phyloP scores from a whole-genome alignment of 495 filamentous ascomycete genomes.

The Penicillium bialowiezense region DNA sequence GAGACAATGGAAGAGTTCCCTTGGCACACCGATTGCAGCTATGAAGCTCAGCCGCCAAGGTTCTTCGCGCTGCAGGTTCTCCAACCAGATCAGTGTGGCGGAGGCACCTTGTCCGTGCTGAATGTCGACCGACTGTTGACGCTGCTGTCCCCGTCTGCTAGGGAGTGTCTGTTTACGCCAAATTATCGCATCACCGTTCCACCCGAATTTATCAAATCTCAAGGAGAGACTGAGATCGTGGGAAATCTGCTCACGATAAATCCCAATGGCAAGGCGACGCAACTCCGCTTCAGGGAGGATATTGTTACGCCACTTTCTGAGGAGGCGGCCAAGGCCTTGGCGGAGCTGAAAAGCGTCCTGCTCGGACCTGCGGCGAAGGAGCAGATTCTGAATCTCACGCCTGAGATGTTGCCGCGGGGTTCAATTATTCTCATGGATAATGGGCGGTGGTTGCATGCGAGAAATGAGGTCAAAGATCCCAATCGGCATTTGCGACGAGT shows the following conservation, averaged over 20 bases:
- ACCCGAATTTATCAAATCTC: slow-evolving; percentile 31
- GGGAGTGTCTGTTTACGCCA: slow-evolving; percentile 13
- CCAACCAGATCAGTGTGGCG: slow-evolving; percentile 32
- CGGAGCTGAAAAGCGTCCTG: slow-evolving; percentile 22
- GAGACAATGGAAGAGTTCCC: slow-evolving; percentile 34
- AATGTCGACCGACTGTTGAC: slow-evolving; percentile 21
- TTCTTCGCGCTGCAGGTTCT: slow-evolving; percentile 42
- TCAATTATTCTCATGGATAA: slow-evolving; percentile 38
- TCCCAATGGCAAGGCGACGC: neutral
- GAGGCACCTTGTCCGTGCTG: slow-evolving; percentile 35
- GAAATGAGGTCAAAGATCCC: slow-evolving; percentile 35
- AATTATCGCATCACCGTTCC: slow-evolving; percentile 32
- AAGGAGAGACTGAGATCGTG: slow-evolving; percentile 12
- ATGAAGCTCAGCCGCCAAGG: slow-evolving; percentile 29
- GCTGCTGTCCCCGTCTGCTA: slow-evolving; percentile 16
- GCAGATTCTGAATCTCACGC: slow-evolving; percentile 17
- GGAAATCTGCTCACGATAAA: slow-evolving; percentile 24
- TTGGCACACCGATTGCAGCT: slow-evolving; percentile 47
- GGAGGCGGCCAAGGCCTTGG: slow-evolving; percentile 20
- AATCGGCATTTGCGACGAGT: slow-evolving; percentile 34
- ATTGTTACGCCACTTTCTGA: slow-evolving; percentile 21
- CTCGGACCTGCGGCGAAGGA: too few species aligned
- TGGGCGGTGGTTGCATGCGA: slow-evolving; percentile 34
- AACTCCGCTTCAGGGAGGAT: slow-evolving; percentile 32
- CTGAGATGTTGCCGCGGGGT: slow-evolving; percentile 20